A percentile compares a stretch with the other conserved stretches of the same genome.
phyloP scores from a whole-genome alignment of 345 rosid genomes.

The Citrus cavaleriei region DNA sequence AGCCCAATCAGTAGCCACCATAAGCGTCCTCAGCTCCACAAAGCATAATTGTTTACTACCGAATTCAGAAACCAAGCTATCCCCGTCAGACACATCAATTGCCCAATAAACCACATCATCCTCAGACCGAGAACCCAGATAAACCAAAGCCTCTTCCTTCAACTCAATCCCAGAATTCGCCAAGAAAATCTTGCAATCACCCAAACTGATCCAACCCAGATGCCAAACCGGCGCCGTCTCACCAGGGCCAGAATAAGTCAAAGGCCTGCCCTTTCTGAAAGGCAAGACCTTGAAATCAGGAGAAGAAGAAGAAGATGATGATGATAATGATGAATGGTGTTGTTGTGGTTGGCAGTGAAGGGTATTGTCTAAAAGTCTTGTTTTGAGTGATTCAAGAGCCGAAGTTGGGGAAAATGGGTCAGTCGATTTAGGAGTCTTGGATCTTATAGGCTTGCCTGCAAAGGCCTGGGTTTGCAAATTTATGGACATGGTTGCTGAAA shows the following conservation, averaged over 20 bases:
- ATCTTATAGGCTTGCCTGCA: constrained; percentile 67
- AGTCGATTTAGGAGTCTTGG: constrained; percentile 54
- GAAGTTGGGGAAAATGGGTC: constrained; percentile 58
- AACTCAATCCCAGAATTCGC: constrained; percentile 43
- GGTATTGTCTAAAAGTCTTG: constrained; percentile 39
- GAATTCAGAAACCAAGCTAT: constrained; percentile 38
- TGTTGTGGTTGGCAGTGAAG: constrained; percentile 24
- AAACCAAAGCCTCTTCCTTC: constrained; percentile 56
- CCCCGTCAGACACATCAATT: constrained; percentile 53
- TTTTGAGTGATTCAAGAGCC: constrained; percentile 65
- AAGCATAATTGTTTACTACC: constrained; percentile 50
- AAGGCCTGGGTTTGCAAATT: constrained; percentile 65
- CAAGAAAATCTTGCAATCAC: constrained; percentile 51
- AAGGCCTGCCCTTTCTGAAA: constrained; percentile 75
- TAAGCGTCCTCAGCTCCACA: constrained; percentile 81
- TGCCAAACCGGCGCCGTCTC: constrained; percentile 58
- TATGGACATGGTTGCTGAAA: constrained; percentile 52
- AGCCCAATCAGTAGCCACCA: constrained; percentile 97
- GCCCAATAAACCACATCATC: constrained; percentile 81
- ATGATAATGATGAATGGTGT: neutral
- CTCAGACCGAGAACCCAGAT: constrained; percentile 65
- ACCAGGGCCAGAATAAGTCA: constrained; percentile 48
- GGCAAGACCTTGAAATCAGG: constrained; percentile 76
- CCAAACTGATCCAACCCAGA: constrained; percentile 72
- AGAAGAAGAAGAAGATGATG: constrained; percentile 9